phyloP scores from a whole-genome alignment of 2,329 filamentous ascomycete genomes.

The Xylariaceae sp. region DNA sequence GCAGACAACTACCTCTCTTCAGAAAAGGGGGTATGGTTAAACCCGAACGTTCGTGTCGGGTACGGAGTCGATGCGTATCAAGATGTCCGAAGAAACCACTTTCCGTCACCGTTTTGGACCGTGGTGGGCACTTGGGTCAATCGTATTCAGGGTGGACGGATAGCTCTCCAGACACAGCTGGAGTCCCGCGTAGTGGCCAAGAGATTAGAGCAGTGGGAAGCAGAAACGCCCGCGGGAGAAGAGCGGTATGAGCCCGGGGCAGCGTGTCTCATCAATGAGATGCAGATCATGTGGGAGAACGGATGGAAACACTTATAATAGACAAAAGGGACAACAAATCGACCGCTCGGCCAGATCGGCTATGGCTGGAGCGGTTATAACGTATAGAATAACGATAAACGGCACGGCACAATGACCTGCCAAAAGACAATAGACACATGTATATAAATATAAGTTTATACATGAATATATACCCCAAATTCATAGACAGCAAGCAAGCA shows the following conservation, averaged over 20 bases:
- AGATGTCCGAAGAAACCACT: conserved; percentile 33
- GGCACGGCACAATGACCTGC: background rate
- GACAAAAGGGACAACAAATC: conserved; percentile 6
- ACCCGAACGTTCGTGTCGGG: conserved; percentile 49
- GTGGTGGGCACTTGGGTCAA: conserved; percentile 38
- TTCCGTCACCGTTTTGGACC: conserved; percentile 41
- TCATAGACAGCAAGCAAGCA: background rate
- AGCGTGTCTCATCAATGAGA: conserved; percentile 53
- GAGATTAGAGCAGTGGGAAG: conserved; percentile 39
- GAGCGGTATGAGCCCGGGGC: conserved; percentile 39
- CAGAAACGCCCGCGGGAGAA: conserved; percentile 31
- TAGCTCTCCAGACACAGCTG: conserved; percentile 34
- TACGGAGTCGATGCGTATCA: conserved; percentile 42
- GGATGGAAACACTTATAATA: conserved; percentile 55
- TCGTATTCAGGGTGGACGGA: conserved; percentile 30
- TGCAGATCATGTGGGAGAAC: conserved; percentile 54
- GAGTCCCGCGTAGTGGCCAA: conserved; percentile 36
- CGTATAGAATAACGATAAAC: background rate
- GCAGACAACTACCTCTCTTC: conserved; percentile 47
- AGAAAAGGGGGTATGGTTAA: conserved; percentile 47
- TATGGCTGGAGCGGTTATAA: background rate
- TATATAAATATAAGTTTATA: conserved; percentile 5
- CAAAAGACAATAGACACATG: background rate
- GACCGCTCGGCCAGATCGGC: background rate
- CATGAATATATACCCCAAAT: background rate